Percentiles rank a stretch among this genome's conserved stretches.
phyloP scores from a whole-genome alignment of 352 stramenopile genomes.

The Thraustotheca clavata region DNA sequence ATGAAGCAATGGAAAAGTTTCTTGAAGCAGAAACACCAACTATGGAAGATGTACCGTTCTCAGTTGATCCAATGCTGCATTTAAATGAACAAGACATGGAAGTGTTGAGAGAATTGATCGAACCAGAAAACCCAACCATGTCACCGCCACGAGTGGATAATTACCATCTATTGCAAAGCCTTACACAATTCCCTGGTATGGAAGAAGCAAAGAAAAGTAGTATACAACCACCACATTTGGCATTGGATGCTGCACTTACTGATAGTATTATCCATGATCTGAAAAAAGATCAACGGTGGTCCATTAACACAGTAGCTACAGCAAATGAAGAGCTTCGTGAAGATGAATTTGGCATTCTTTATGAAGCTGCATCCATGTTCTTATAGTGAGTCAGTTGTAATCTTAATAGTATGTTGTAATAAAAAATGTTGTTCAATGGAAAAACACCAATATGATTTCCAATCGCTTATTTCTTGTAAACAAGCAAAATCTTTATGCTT shows the following conservation, averaged over 20 bases:
- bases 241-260: not conserved
- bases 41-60: constrained; percentile 15
- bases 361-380: constrained; percentile 21
- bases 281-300: not conserved
- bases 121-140: not conserved
- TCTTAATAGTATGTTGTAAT: too few relatives aligned
- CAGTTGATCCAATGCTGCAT: constrained; percentile 19
- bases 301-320: not conserved
- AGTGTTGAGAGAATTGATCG: constrained; percentile 9
- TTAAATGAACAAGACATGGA: constrained; percentile 18
- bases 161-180: not conserved
- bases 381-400: constrained; percentile 9
- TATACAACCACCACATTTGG: not conserved
- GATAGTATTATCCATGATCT: not conserved
- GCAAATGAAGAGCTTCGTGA: not conserved
- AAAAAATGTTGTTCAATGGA: too few relatives aligned
- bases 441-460: too few relatives aligned
- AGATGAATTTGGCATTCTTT: constrained; percentile 16
- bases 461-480: too few relatives aligned
- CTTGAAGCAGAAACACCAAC: constrained; percentile 3
- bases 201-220: not conserved
- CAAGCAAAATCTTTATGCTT: too few relatives aligned
- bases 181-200: not conserved
- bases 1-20: constrained; percentile 13
- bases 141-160: not conserved